Evolutionary conservation across 148 eudicot species (phyloP).

Genomic region (Rhododendron griersonianum): DNA sequence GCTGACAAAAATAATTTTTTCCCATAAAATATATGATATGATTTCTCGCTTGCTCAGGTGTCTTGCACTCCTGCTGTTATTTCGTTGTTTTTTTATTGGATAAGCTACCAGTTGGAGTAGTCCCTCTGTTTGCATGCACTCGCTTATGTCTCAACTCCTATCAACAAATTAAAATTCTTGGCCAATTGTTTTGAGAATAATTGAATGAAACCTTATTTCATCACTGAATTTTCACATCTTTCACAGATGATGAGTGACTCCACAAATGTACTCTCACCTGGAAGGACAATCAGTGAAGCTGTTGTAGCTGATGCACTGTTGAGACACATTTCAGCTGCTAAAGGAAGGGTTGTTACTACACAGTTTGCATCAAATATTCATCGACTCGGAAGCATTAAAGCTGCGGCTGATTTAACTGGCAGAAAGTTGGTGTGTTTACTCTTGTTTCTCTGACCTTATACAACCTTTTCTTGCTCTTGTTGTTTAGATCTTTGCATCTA

Average conservation of each 20-base stretch:
- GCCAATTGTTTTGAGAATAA: background rate
- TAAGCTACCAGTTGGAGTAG: background rate
- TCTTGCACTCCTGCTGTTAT: background rate
- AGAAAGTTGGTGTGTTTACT: constrained; percentile 75
- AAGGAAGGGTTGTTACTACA: constrained; percentile 91
- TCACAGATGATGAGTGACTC: constrained; percentile 99
- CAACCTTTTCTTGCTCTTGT: background rate
- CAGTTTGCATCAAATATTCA: constrained; percentile 98
- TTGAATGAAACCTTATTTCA: background rate
- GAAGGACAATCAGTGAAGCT: constrained; percentile 86
- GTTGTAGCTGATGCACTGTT: constrained; percentile 85
- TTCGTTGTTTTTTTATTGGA: background rate
- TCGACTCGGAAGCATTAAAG: constrained; percentile 95
- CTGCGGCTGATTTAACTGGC: constrained; percentile 95
- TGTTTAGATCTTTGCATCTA: background rate
- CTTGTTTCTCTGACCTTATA: background rate
- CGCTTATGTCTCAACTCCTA: background rate
- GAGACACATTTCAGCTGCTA: constrained; percentile 76
- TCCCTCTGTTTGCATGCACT: background rate
- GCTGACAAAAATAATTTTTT: background rate
- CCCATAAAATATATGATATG: background rate
- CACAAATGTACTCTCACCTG: constrained; percentile 90
- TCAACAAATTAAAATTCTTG: background rate
- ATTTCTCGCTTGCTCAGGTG: background rate
- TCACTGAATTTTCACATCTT: background rate